These are phyloP conservation scores for Pycnococcus provasolii DNA, from an alignment of 139 green algal species.

Conservation along the genomic window DNA sequence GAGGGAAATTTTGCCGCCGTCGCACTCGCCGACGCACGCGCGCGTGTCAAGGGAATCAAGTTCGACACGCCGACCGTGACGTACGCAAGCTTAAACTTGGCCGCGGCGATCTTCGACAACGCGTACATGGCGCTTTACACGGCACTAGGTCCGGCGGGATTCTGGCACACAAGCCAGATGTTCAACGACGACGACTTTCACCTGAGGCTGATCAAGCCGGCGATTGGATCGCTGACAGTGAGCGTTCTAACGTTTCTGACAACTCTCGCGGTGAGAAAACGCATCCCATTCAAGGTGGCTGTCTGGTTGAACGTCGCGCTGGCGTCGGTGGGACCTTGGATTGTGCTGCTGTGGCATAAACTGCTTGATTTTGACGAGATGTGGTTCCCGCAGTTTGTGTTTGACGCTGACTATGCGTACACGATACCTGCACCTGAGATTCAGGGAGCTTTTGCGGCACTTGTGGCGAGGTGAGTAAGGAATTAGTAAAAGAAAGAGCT, in stretches of 20 bases:
- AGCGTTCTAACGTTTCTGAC: slow-evolving; percentile 14
- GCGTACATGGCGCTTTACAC: slow-evolving; percentile 24
- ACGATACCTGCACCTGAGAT: too few relatives aligned
- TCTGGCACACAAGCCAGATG: slow-evolving; percentile 19
- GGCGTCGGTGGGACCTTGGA: slow-evolving; percentile 13
- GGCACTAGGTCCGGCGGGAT: slow-evolving; percentile 10
- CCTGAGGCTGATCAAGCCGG: slow-evolving; percentile 15
- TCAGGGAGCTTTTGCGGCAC: too few relatives aligned
- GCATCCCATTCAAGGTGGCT: slow-evolving; percentile 14
- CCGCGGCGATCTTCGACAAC: slow-evolving; percentile 22
- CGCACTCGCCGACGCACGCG: not conserved
- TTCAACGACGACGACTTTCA: slow-evolving; percentile 24
- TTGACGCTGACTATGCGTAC: slow-evolving; percentile 3
- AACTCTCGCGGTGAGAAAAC: slow-evolving; percentile 10
- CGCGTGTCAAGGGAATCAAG: not conserved
- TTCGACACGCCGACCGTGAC: not conserved
- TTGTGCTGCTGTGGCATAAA: slow-evolving; percentile 25
- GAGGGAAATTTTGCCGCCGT: not conserved
- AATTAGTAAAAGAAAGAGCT: too few relatives aligned
- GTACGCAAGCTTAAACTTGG: slow-evolving; percentile 15
- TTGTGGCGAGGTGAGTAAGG: too few relatives aligned
- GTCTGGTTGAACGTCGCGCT: slow-evolving; percentile 19
- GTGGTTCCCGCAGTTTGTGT: slow-evolving; percentile 25
- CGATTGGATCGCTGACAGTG: slow-evolving; percentile 13
- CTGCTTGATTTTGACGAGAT: slow-evolving; percentile 1